Percentiles rank a stretch among this genome's conserved stretches.
Conservation (phyloP, 2,329 filamentous ascomycete genomes). For the Dothiorella sarmentorum region DNA sequence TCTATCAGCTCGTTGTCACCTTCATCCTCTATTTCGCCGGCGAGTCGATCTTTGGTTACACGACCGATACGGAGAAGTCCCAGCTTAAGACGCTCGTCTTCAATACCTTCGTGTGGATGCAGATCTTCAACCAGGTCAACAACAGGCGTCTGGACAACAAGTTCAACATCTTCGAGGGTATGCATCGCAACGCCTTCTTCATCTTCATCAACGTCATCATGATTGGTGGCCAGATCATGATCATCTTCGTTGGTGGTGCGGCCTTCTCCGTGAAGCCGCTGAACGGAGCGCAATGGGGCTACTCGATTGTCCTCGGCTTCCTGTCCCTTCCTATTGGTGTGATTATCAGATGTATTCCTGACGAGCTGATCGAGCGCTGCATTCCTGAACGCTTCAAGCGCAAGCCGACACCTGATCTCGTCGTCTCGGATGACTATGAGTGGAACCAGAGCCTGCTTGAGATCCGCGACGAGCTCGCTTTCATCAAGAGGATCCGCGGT, state of each 20-base stretch:
- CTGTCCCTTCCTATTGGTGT: constrained; percentile 84
- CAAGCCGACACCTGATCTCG: constrained; percentile 40
- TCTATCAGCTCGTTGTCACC: constrained; percentile 72
- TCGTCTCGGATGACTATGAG: constrained; percentile 44
- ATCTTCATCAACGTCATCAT: constrained; percentile 80
- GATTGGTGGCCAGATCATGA: constrained; percentile 84
- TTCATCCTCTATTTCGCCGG: constrained; percentile 70
- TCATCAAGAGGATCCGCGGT: constrained; percentile 75
- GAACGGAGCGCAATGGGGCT: constrained; percentile 76
- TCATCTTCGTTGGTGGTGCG: constrained; percentile 78
- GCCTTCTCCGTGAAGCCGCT: constrained; percentile 75
- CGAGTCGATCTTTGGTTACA: constrained; percentile 57
- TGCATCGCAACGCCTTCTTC: constrained; percentile 85
- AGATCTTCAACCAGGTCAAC: constrained; percentile 98
- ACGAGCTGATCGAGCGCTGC: constrained; percentile 54
- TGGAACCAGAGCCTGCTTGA: constrained; percentile 72
- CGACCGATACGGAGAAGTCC: constrained; percentile 44
- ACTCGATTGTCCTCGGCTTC: constrained; percentile 77
- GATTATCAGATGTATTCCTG: constrained; percentile 77
- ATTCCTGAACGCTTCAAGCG: constrained; percentile 43
- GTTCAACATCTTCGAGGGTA: constrained; percentile 92
- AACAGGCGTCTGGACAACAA: constrained; percentile 91
- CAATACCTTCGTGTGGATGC: constrained; percentile 99
- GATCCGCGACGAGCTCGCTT: constrained; percentile 75
- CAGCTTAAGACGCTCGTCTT: constrained; percentile 78